Evolutionary conservation across 2,329 filamentous ascomycete species (phyloP), one percentile per base, ranked within the genome.

Genomic region (Diaporthe velutina): DNA sequence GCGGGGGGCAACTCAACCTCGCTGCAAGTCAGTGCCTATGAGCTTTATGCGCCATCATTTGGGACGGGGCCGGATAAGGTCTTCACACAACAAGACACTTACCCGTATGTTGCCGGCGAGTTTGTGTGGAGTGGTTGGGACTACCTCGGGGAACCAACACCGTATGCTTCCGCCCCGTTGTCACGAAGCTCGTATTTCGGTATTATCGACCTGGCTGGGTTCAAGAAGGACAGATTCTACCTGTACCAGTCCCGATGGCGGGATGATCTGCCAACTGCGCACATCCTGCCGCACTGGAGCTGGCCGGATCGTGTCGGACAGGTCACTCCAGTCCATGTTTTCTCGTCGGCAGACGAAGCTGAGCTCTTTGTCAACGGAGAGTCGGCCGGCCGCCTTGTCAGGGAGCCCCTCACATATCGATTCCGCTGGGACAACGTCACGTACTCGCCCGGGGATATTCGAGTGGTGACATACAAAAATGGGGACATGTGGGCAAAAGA

Each of bases 261-360:
- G 2, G 82, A 88, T 0, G 85, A 87, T 19, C 74, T 88, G 0
- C 81, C 77, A 2, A 85, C 86, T 80, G 88, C 87, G 3, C 88
- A 90, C 77, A 86, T 90, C 25, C 83, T 90, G 0, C 89, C 88
- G 9, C 88, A 90, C 77, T 90, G 89, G 89, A 89, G 82, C 17
- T 90, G 88, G 87, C 84, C 87, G 0, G 84, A 85, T n/a, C 81
- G 88, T 0, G 82, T 83, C 0, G 86, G 87, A 1, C 74, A 85
- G 74, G 81, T 85, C 0, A 90, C 88, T 3, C 88, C 88, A 0
- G 88, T 90, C 0, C 88, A 90, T 77, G 88, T 89, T 0, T 90
- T 88, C 75, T 84, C 87, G 0, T 81, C 85, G 0, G 88, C 81
- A 3, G 86, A 89, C 76, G 87, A 89, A 77, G 88, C 88, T 12